Conservation (phyloP, 2,329 filamentous ascomycete genomes). For the Microsporum ferrugineum region DNA sequence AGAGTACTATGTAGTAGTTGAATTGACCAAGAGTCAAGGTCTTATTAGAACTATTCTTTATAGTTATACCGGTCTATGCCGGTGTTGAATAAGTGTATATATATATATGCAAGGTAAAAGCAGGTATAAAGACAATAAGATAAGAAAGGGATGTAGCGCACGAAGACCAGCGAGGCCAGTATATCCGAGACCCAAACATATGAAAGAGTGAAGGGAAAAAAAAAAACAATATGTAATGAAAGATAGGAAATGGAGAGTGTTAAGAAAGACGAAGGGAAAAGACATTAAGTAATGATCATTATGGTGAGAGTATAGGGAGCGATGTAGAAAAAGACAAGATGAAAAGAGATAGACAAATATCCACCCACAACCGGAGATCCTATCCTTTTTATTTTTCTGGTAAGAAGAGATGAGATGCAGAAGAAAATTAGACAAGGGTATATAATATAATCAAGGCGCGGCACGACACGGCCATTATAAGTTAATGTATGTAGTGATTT, state of each 20-base stretch:
- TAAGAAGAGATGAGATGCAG: not conserved
- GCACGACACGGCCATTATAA: not conserved
- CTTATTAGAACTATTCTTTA: not conserved
- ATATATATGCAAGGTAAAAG: not conserved
- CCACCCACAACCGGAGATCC: not conserved
- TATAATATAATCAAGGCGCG: not conserved
- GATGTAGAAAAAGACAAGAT: not conserved
- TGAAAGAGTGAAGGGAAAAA: not conserved
- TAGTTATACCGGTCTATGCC: not conserved
- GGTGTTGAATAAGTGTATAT: too few relatives aligned
- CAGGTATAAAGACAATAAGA: not conserved
- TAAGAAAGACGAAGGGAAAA: constrained; percentile 4
- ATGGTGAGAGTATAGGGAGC: not conserved
- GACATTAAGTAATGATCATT: constrained; percentile 3
- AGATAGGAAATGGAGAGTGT: not conserved
- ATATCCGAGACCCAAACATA: constrained; percentile 2
- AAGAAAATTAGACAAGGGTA: constrained; percentile 1
- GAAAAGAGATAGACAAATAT: not conserved
- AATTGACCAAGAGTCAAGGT: not conserved
- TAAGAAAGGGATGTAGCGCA: not conserved
- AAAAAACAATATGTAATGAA: not conserved
- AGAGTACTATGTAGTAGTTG: not conserved
- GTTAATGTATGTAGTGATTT: not conserved
- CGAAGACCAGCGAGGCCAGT: not conserved
- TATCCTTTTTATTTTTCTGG: not conserved